phyloP scores from a whole-genome alignment of 2,329 filamentous ascomycete species.

The Zalaria sp. region DNA sequence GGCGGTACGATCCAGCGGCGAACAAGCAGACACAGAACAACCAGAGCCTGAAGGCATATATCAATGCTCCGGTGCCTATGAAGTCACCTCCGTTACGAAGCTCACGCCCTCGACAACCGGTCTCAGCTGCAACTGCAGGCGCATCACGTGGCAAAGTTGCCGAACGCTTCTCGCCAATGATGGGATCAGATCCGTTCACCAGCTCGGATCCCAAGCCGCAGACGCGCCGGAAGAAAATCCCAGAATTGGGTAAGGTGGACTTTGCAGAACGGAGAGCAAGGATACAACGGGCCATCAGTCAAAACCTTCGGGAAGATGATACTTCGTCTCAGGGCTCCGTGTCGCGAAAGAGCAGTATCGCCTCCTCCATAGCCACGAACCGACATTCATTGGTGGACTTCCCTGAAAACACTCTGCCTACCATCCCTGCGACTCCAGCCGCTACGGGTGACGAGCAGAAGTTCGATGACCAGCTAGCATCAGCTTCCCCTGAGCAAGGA shows the following conservation, averaged over 20 bases:
- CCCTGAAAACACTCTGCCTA: constrained; percentile 3
- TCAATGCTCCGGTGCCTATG: constrained; percentile 55
- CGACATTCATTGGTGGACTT: constrained; percentile 1
- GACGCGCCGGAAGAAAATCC: constrained; percentile 23
- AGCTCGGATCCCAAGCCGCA: constrained; percentile 17
- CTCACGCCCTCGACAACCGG: constrained; percentile 65
- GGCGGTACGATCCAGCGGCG: constrained; percentile 20
- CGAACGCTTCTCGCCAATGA: constrained; percentile 34
- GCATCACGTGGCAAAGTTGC: constrained; percentile 53
- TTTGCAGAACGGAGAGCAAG: constrained; percentile 70
- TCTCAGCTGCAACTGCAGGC: constrained; percentile 60
- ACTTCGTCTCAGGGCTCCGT: constrained; percentile 5
- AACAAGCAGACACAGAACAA: constrained; percentile 22
- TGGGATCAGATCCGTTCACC: constrained; percentile 25
- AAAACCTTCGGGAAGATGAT: constrained; percentile 57
- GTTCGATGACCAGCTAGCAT: neutral
- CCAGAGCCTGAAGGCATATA: constrained; percentile 51
- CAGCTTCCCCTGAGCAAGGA: constrained; percentile 2
- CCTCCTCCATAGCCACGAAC: neutral
- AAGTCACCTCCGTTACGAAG: constrained; percentile 68
- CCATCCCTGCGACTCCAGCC: neutral
- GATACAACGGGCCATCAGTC: constrained; percentile 74
- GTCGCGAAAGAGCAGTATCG: constrained; percentile 17
- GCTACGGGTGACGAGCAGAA: neutral
- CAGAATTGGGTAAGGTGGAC: constrained; percentile 63